These are phyloP conservation scores for Alternaria sp. DNA, from an alignment of 2,329 filamentous ascomycete genomes.

Conservation along the genomic window DNA sequence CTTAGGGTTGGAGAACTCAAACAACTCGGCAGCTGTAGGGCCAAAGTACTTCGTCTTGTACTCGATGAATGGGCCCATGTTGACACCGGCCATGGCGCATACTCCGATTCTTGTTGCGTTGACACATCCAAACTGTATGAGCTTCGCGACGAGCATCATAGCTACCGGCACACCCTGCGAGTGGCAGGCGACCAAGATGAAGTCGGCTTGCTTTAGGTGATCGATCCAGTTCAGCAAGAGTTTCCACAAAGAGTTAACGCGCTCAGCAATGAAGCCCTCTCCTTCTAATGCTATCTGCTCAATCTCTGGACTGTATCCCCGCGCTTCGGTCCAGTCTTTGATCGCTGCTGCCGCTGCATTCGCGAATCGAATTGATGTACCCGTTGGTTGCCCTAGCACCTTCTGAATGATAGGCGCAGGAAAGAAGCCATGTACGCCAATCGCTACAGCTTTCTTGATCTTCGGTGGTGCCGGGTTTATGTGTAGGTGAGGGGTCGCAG, in stretches of 20 bases:
- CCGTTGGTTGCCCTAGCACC: conserved; percentile 92
- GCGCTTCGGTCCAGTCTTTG: conserved; percentile 75
- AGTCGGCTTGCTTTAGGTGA: conserved; percentile 83
- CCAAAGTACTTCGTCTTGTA: conserved; percentile 90
- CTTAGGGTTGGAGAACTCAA: conserved; percentile 85
- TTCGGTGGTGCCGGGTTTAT: conserved; percentile 71
- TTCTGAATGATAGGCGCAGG: conserved; percentile 86
- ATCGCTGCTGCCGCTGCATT: conserved; percentile 86
- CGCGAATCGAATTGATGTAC: conserved; percentile 92
- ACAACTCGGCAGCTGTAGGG: conserved; percentile 90
- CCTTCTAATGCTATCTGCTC: conserved; percentile 95
- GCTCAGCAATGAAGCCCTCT: conserved; percentile 87
- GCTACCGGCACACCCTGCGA: conserved; percentile 95
- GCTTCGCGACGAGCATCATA: conserved; percentile 88
- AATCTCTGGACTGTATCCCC: conserved; percentile 77
- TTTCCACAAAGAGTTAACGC: conserved; percentile 93
- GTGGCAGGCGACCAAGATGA: conserved; percentile 91
- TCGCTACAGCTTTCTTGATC: conserved; percentile 86
- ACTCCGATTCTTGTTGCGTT: conserved; percentile 76
- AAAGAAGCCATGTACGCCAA: conserved; percentile 94
- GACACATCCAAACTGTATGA: conserved; percentile 88
- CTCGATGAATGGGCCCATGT: conserved; percentile 88
- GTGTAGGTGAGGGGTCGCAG: conserved; percentile 70
- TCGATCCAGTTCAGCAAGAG: conserved; percentile 94
- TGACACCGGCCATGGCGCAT: conserved; percentile 90